phyloP scores from a whole-genome alignment of 2,329 filamentous ascomycete species.

The Stagonosporopsis rhizophila region DNA sequence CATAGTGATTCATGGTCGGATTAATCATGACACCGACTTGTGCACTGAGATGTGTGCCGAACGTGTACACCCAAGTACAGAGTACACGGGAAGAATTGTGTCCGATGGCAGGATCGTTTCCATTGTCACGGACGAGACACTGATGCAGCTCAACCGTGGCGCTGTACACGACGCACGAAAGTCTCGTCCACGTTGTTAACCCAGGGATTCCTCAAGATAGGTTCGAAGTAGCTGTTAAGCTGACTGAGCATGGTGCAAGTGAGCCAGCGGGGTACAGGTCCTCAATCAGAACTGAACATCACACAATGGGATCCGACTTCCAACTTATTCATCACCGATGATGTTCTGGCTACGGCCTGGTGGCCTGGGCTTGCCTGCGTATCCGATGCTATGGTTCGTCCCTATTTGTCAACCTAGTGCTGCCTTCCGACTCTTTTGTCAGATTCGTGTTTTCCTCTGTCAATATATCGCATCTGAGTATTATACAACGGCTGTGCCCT shows the following conservation, averaged over 20 bases:
- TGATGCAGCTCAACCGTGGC: conserved; percentile 1
- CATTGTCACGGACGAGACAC: conserved; percentile 6
- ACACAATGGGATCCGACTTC: not conserved
- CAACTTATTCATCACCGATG: not conserved
- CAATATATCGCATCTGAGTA: not conserved
- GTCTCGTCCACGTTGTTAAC: not conserved
- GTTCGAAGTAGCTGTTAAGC: not conserved
- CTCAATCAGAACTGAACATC: not conserved
- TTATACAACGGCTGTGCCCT: not conserved
- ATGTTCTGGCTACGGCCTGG: not conserved
- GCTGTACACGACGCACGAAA: not conserved
- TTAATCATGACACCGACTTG: not conserved
- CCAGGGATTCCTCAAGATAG: not conserved
- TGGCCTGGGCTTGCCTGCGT: not conserved
- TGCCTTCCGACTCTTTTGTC: not conserved
- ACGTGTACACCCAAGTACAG: not conserved
- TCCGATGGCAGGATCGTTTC: conserved; percentile 9
- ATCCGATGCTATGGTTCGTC: not conserved
- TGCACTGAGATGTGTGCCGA: not conserved
- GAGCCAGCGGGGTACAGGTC: not conserved
- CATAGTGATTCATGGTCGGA: not conserved
- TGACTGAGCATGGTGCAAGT: conserved; percentile 5
- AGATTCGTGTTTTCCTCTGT: not conserved
- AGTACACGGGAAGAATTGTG: not conserved
- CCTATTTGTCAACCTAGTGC: not conserved